phyloP scores from a whole-genome alignment of 2,329 filamentous ascomycete species.

The Geosmithia flava region DNA sequence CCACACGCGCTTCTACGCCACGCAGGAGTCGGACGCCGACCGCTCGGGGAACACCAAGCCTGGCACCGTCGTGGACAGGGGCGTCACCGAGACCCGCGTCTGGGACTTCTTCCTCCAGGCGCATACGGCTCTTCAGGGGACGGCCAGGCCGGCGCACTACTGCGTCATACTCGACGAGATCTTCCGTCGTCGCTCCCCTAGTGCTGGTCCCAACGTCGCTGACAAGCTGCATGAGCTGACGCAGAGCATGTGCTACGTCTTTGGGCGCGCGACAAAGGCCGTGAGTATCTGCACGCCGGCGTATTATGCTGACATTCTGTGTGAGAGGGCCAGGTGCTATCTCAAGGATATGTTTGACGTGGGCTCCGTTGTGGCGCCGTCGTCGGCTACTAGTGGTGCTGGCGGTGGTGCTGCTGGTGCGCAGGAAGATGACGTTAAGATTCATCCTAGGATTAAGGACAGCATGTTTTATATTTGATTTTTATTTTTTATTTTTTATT shows the following conservation, averaged over 20 bases:
- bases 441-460: conserved; percentile 30
- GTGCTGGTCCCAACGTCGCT: conserved; percentile 27
- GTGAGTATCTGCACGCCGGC: conserved; percentile 80
- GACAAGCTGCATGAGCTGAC: conserved; percentile 62
- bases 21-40: conserved; percentile 26
- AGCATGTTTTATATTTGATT: conserved; percentile 48
- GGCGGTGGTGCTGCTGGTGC: conserved; percentile 50
- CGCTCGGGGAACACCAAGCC: conserved; percentile 53
- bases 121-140: conserved; percentile 71
- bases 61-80: conserved; percentile 78
- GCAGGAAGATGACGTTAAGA: conserved; percentile 20
- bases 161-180: conserved; percentile 62
- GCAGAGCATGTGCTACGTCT: conserved; percentile 71
- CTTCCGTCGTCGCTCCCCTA: conserved; percentile 27
- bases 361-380: neutral
- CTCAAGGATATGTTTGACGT: neutral
- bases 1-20: conserved; percentile 78
- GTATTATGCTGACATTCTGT: conserved; percentile 82
- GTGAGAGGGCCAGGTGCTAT: conserved; percentile 51
- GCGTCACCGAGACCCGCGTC: conserved; percentile 59
- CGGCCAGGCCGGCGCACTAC: conserved; percentile 75
- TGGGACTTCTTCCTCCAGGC: conserved; percentile 84
- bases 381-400: conserved; percentile 14
- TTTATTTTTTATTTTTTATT: too few species aligned
- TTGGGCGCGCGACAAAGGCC: conserved; percentile 75